phyloP scores from a whole-genome alignment of 352 stramenopile genomes.

The Globisporangium splendens region DNA sequence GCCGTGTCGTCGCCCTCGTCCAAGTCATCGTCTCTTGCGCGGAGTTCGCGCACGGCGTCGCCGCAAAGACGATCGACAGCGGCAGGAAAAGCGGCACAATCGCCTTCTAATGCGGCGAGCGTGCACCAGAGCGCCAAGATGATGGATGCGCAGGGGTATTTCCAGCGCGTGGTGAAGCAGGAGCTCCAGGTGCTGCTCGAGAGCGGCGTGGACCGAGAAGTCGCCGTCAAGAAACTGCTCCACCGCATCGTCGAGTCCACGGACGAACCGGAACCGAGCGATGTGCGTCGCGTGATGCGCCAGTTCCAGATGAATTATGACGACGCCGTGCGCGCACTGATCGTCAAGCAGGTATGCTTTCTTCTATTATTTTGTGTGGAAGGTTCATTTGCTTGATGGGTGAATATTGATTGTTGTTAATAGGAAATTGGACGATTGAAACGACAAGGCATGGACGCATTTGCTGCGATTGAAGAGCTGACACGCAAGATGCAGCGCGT shows the following conservation, averaged over 20 bases:
- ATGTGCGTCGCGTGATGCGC: constrained; percentile 75
- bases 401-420: background rate
- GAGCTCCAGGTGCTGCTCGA: constrained; percentile 68
- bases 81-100: background rate
- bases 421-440: constrained; percentile 77
- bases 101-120: background rate
- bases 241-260: constrained; percentile 71
- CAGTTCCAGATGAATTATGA: constrained; percentile 88
- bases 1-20: background rate
- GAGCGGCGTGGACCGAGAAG: constrained; percentile 51
- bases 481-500: constrained; percentile 78
- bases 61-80: background rate
- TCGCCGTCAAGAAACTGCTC: constrained; percentile 71
- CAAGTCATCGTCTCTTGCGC: background rate
- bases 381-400: background rate
- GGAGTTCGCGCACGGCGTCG: too few relatives aligned
- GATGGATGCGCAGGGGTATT: constrained; percentile 62
- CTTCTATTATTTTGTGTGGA: background rate
- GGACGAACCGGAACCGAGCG: constrained; percentile 46
- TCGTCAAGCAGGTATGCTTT: constrained; percentile 67
- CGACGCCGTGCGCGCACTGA: constrained; percentile 77
- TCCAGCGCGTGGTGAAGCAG: constrained; percentile 77
- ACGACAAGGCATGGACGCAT: constrained; percentile 69
- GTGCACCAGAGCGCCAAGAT: constrained; percentile 48
- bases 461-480: constrained; percentile 81